Evolutionary conservation across 768 basidiomycete genomes (phyloP).

Genomic region (Amylocystis lapponica): DNA sequence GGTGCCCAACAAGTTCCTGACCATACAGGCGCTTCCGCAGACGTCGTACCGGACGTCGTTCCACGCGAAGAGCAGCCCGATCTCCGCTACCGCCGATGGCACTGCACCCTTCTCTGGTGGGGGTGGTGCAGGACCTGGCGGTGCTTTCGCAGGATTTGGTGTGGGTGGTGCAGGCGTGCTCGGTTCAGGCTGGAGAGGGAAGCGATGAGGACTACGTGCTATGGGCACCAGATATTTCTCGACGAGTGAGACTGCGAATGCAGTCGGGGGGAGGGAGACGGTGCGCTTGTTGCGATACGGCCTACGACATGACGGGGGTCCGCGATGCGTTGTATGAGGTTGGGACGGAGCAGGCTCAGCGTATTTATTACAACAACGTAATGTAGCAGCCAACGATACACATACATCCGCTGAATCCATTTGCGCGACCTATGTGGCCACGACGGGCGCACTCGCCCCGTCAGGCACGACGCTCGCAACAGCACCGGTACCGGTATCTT

Average conservation of each 20-base stretch:
- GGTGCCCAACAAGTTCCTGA: constrained; percentile 73
- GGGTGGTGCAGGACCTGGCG: constrained; percentile 26
- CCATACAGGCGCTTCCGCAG: constrained; percentile 65
- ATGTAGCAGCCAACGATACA: constrained; percentile 1
- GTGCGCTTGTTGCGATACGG: too few species aligned
- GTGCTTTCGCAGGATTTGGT: constrained; percentile 45
- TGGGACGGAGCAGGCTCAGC: not conserved
- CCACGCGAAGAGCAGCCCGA: constrained; percentile 32
- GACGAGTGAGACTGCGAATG: not conserved
- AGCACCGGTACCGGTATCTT: not conserved
- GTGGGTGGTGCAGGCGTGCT: constrained; percentile 36
- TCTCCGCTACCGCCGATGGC: constrained; percentile 20
- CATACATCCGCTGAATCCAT: not conserved
- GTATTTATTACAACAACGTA: constrained; percentile 1
- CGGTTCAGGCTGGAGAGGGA: constrained; percentile 23
- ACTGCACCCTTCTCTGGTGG: constrained; percentile 23
- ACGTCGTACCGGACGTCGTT: constrained; percentile 67
- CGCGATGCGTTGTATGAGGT: too few species aligned
- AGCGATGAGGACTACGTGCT: too few species aligned
- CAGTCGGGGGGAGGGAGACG: too few species aligned
- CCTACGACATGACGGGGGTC: too few species aligned
- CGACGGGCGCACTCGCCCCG: too few species aligned
- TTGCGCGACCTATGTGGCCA: too few species aligned
- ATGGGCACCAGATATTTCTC: too few species aligned
- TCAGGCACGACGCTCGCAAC: not conserved